A percentile compares a stretch with the other conserved stretches of the same genome.
Evolutionary conservation across 2,329 filamentous ascomycete species (phyloP).

Genomic region (Ophiocordyceps camponoti-rufipedis): DNA sequence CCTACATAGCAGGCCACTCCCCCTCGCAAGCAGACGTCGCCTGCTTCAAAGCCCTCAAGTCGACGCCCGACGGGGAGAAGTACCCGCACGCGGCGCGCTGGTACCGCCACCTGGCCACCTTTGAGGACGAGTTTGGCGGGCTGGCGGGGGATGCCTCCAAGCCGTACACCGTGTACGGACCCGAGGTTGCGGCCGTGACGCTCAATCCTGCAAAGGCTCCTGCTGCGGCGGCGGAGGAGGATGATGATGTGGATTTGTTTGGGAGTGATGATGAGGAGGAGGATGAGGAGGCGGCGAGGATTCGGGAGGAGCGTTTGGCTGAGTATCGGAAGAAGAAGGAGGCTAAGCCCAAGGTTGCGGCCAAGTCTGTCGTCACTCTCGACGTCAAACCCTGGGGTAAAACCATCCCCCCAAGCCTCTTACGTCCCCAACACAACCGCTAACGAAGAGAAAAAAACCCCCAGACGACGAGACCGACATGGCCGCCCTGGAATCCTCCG

Average conservation of each 20-base stretch:
- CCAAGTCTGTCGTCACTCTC: constrained; percentile 90
- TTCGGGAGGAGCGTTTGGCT: constrained; percentile 78
- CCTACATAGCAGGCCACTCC: constrained; percentile 54
- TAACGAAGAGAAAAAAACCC: neutral
- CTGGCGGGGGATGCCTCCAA: constrained; percentile 84
- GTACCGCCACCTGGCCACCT: constrained; percentile 97
- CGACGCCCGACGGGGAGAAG: constrained; percentile 61
- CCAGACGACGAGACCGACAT: constrained; percentile 88
- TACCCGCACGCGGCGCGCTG: constrained; percentile 90
- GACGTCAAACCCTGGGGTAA: constrained; percentile 99
- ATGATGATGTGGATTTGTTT: constrained; percentile 85
- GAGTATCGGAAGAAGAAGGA: constrained; percentile 98
- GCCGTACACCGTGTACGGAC: constrained; percentile 79
- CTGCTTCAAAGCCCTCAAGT: constrained; percentile 76
- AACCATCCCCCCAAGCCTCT: no score
- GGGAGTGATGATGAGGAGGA: constrained; percentile 88
- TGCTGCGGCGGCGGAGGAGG: constrained; percentile 49
- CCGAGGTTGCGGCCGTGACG: constrained; percentile 58
- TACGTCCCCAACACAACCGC: neutral
- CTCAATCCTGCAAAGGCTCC: constrained; percentile 40
- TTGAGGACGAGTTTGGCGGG: constrained; percentile 79
- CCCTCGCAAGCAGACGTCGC: constrained; percentile 93
- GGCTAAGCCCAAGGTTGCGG: constrained; percentile 72
- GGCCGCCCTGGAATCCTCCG: constrained; percentile 58
- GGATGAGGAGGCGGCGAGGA: constrained; percentile 52